phyloP scores from a whole-genome alignment of 345 rosid genomes.

The Eucalyptus cloeziana region DNA sequence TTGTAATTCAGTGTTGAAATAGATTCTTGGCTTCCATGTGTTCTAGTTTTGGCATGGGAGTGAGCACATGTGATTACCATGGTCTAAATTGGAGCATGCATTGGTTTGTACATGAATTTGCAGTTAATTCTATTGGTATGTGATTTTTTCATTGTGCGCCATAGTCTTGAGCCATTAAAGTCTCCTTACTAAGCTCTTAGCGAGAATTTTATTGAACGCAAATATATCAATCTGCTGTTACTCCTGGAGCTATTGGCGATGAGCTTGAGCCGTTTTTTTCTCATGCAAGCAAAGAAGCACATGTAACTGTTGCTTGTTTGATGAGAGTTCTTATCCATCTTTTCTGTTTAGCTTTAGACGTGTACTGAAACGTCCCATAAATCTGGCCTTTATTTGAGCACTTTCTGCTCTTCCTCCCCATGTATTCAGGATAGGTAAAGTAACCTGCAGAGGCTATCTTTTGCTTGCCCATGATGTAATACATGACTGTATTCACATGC shows the following conservation, averaged over 20 bases:
- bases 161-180: neutral
- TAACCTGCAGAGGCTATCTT: neutral
- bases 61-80: neutral
- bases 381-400: neutral
- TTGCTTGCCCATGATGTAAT: neutral
- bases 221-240: neutral
- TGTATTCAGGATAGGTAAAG: neutral
- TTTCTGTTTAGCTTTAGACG: neutral
- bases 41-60: neutral
- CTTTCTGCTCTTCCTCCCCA: neutral
- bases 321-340: neutral
- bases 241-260: neutral
- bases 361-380: neutral
- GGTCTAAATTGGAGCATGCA: neutral
- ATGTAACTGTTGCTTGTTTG: neutral
- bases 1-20: neutral
- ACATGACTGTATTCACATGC: neutral
- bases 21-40: neutral
- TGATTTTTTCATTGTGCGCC: neutral
- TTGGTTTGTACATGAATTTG: neutral
- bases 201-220: neutral
- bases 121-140: neutral
- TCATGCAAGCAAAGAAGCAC: neutral
- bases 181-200: neutral
- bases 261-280: neutral